Percentiles rank a stretch among this genome's conserved stretches.
Evolutionary conservation across 225 moss, liverwort and hornwort genomes (phyloP).

Genomic region (Anthoceros angustus): DNA sequence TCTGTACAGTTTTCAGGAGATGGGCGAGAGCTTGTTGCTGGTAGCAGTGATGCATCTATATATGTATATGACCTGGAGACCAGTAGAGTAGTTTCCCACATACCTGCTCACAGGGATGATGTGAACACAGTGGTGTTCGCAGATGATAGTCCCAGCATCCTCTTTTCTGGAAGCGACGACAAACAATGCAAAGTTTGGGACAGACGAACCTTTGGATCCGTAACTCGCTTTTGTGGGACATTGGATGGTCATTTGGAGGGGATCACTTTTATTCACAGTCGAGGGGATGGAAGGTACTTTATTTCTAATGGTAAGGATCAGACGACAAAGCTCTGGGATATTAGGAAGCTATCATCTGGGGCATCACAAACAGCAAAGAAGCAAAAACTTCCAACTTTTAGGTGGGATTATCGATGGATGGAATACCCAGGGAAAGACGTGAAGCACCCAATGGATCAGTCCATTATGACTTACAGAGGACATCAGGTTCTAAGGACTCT

Average conservation of each 20-base stretch:
- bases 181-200: constrained; percentile 91
- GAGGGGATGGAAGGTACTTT: constrained; percentile 74
- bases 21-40: constrained; percentile 88
- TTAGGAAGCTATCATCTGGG: constrained; percentile 69
- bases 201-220: constrained; percentile 42
- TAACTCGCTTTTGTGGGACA: constrained; percentile 33
- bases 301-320: constrained; percentile 97
- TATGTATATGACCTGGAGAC: constrained; percentile 78
- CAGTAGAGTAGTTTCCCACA: constrained; percentile 42
- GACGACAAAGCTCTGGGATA: constrained; percentile 87
- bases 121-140: constrained; percentile 89
- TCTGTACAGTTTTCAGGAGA: constrained; percentile 80
- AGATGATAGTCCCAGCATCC: constrained; percentile 57
- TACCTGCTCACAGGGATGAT: constrained; percentile 66
- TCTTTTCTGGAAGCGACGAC: constrained; percentile 94
- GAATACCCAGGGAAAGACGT: constrained; percentile 79
- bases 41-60: constrained; percentile 66
- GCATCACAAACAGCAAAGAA: constrained; percentile 11
- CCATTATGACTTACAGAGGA: constrained; percentile 87
- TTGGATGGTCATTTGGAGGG: constrained; percentile 85
- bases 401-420: constrained; percentile 90
- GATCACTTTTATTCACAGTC: constrained; percentile 72
- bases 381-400: constrained; percentile 29
- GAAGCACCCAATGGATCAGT: constrained; percentile 77
- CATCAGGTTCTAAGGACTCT: constrained; percentile 84